Conservation (phyloP, 75 land plant genomes). For the Pinus taeda region DNA sequence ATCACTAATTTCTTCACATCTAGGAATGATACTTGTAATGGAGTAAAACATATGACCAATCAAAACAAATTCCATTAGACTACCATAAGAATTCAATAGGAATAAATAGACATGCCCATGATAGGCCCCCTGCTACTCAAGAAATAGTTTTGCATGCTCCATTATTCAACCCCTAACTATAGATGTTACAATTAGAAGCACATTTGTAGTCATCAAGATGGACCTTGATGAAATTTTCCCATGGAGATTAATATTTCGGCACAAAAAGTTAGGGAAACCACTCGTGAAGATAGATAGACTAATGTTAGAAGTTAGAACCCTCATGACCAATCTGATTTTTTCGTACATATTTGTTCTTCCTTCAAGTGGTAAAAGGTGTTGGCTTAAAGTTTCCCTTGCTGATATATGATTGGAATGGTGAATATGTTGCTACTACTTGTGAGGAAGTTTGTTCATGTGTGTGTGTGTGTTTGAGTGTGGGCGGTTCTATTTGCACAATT, state of each 20-base stretch:
- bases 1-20: too few relatives aligned
- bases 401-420: background rate
- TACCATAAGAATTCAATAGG: too few relatives aligned
- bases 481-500: background rate
- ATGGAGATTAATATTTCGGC: background rate
- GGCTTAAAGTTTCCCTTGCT: background rate
- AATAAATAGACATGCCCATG: too few relatives aligned
- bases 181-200: background rate
- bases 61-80: too few relatives aligned
- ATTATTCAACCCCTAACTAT: background rate
- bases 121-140: background rate
- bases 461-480: fast-evolving
- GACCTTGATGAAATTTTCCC: background rate
- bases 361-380: background rate
- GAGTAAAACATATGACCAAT: too few relatives aligned
- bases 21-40: too few relatives aligned
- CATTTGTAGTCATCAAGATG: background rate
- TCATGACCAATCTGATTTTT: background rate
- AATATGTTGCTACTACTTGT: background rate
- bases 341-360: background rate
- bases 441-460: background rate
- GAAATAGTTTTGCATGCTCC: too few relatives aligned
- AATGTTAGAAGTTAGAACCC: background rate
- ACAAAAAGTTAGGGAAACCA: background rate
- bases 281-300: background rate